Conservation (phyloP, 306 rosid genomes). For the Trifolium fragiferum region DNA sequence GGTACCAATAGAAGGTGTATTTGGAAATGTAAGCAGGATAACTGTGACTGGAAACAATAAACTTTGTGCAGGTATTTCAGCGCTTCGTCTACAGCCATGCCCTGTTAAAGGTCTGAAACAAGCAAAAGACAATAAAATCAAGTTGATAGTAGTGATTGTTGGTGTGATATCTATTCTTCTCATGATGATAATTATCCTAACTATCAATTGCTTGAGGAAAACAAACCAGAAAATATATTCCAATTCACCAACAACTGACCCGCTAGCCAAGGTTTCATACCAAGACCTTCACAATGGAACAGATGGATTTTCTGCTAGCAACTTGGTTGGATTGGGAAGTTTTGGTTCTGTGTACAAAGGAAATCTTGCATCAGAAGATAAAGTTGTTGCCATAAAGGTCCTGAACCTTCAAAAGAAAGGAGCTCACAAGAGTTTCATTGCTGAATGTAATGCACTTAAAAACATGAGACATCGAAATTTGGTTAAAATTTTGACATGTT, state of each 20-base stretch:
- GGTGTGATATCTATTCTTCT: conserved; percentile 28
- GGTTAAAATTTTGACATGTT: no score
- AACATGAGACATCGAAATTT: no score
- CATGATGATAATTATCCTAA: no score
- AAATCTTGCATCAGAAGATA: no score
- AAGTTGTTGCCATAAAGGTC: no score
- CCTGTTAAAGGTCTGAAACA: no score
- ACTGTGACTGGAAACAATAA: not conserved
- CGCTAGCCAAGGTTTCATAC: conserved; percentile 31
- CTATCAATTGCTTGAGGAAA: conserved; percentile 20
- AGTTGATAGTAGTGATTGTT: conserved; percentile 11
- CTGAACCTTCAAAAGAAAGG: no score
- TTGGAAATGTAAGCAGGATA: conserved; percentile 25
- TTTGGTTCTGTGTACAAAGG: conserved; percentile 12
- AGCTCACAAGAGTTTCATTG: no score
- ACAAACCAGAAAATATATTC: not conserved
- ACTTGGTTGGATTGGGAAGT: conserved; percentile 35
- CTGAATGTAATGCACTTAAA: no score
- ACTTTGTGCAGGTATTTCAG: no score
- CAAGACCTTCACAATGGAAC: conserved; percentile 33
- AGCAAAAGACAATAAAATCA: no score
- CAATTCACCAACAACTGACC: not conserved
- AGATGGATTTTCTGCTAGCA: conserved; percentile 10
- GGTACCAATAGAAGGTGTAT: conserved; percentile 49
- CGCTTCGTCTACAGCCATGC: no score